phyloP scores from a whole-genome alignment of 2,329 filamentous ascomycete genomes.

The Arthrobotrys pseudoclavata region DNA sequence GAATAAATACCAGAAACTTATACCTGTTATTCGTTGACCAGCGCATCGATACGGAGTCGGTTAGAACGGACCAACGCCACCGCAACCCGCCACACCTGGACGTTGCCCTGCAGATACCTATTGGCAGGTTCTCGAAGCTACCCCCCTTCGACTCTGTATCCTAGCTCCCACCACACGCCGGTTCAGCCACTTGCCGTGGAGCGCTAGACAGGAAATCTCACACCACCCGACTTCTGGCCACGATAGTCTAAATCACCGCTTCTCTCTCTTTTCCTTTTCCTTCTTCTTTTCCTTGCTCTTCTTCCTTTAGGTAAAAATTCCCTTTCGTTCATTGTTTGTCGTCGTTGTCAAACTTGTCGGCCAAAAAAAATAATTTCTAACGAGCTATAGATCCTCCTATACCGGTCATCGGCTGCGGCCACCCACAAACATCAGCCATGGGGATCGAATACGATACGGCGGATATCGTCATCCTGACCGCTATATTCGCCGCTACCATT shows the following conservation, averaged over 20 bases:
- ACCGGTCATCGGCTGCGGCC: not conserved
- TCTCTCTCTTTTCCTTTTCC: not conserved
- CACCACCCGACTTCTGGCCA: slow-evolving; percentile 19
- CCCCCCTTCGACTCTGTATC: not conserved
- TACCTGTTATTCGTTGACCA: too few relatives aligned
- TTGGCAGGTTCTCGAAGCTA: slow-evolving; percentile 1
- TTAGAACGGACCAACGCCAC: too few relatives aligned
- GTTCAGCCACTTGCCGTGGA: slow-evolving; percentile 12
- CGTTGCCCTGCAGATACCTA: slow-evolving; percentile 7
- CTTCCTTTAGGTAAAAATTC: slow-evolving; percentile 3
- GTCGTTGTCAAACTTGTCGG: not conserved
- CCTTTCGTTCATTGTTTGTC: slow-evolving; percentile 2
- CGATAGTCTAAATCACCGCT: slow-evolving; percentile 2
- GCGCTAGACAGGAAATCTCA: slow-evolving; percentile 2
- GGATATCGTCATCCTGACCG: slow-evolving; percentile 90
- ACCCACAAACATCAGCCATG: slow-evolving; percentile 71
- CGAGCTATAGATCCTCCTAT: not conserved
- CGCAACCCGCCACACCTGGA: too few relatives aligned
- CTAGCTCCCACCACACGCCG: too few relatives aligned
- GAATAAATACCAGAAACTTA: too few relatives aligned
- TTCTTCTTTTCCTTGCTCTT: not conserved
- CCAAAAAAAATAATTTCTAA: slow-evolving; percentile 3
- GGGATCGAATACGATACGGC: slow-evolving; percentile 90
- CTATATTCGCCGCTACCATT: slow-evolving; percentile 85
- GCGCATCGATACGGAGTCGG: too few relatives aligned